A percentile compares a stretch with the other conserved stretches of the same genome.
These are phyloP conservation scores for Irpex sp. DNA, from an alignment of 1,284 basidiomycete genomes.

Conservation along the genomic window DNA sequence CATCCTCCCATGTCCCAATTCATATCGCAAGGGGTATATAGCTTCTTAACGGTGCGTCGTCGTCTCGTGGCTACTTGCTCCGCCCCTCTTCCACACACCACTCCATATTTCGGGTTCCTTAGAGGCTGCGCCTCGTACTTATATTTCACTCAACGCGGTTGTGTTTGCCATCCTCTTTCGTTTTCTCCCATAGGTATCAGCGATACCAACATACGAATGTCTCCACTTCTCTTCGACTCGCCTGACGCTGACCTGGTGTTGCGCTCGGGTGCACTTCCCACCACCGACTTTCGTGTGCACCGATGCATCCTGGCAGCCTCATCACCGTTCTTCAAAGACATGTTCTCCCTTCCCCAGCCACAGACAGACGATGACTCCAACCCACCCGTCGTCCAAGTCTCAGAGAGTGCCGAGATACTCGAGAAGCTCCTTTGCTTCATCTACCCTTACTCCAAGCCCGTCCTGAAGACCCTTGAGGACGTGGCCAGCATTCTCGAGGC, in stretches of 20 bases:
- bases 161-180: not conserved
- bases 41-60: not conserved
- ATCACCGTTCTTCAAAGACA: constrained; percentile 64
- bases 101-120: not conserved
- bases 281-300: constrained; percentile 57
- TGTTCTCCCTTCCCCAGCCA: constrained; percentile 64
- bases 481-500: constrained; percentile 48
- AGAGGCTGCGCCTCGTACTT: not conserved
- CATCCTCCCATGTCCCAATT: not conserved
- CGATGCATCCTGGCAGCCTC: constrained; percentile 55
- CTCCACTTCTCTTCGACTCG: constrained; percentile 13
- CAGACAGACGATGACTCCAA: constrained; percentile 9
- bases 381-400: constrained; percentile 50
- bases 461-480: constrained; percentile 42
- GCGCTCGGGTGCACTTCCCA: constrained; percentile 31
- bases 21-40: not conserved
- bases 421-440: constrained; percentile 51
- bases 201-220: not conserved
- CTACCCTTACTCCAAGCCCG: constrained; percentile 33
- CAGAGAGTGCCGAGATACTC: constrained; percentile 44
- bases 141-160: not conserved
- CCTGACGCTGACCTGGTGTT: constrained; percentile 54
- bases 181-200: not conserved
- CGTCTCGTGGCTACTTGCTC: not conserved
- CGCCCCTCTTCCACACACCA: not conserved